Evolutionary conservation across 805 yeast genomes (phyloP), one percentile per base, ranked within the genome.

Genomic region (Torulaspora quercuum): DNA sequence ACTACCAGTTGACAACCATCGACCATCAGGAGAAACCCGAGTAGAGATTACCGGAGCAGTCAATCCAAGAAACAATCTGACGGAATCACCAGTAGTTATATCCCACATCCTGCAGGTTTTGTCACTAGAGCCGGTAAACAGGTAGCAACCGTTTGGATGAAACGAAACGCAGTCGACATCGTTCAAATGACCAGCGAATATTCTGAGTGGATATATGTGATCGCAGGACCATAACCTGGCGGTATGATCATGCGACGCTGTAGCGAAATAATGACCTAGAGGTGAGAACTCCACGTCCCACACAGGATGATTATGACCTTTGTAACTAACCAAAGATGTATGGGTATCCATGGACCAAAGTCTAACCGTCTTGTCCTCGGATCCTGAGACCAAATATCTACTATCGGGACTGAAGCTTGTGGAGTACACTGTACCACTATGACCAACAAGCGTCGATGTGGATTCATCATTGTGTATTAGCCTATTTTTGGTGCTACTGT

Each of bases 21-120:
- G 73, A 3, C 99, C 99, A 67, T 92, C 97, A 0, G 97, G 97
- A 1, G 95, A 82, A 6, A 87, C 95, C 0, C 95, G 88, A 48
- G 86, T 67, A 12, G 88, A 73, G 45, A 85, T 82, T 14, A 92
- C 76, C 1, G 97, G 82, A n/a, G 89, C 88, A 2, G 88, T 77
- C 53, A 89, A 97, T 1, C 96, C 97, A 61, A 87, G 76, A 60
- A 92, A 90, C 7, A 92, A 79, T 45, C 99, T 75, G 18, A 89
- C 97, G 25, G 94, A 79, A 46, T 78, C 80, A 25, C 98, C 99
- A 26, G 80, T 75, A 23, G 80, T 76, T 16, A 92, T 79, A 61
- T 92, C 98, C 99, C 99, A 92, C 97, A 92, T 89, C 46, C 98
- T 73, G 55, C 94, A 82, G 0, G 97, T 87, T 64, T 88, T 87